Conservation (phyloP, 1,284 basidiomycete genomes). For the Chiua sp. region DNA sequence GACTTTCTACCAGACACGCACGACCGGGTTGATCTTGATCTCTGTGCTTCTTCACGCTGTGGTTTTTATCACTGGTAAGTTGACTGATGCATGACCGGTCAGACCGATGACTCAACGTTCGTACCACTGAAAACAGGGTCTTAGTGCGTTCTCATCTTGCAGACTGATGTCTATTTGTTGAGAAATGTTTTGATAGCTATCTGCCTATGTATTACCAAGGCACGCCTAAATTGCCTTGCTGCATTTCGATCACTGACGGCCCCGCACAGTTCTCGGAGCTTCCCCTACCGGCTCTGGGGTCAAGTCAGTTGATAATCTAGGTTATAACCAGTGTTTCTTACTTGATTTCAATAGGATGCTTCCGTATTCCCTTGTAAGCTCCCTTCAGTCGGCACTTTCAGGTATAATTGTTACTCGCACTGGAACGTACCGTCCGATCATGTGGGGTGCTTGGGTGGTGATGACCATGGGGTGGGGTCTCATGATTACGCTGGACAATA, state of each 20-base stretch:
- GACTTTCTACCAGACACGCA: slow-evolving; percentile 41
- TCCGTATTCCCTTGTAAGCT: slow-evolving; percentile 45
- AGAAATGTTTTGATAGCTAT: slow-evolving; percentile 28
- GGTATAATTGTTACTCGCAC: slow-evolving; percentile 44
- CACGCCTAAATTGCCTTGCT: slow-evolving; percentile 6
- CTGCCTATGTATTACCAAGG: slow-evolving; percentile 38
- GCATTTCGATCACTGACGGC: slow-evolving; percentile 26
- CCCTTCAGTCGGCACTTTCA: slow-evolving; percentile 38
- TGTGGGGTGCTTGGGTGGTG: slow-evolving; percentile 38
- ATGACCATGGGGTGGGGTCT: slow-evolving; percentile 43
- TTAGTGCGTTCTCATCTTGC: slow-evolving; percentile 24
- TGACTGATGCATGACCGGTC: neutral
- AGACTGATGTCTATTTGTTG: neutral
- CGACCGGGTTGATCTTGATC: slow-evolving; percentile 46
- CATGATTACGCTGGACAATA: slow-evolving; percentile 40
- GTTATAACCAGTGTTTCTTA: neutral
- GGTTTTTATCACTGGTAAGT: slow-evolving; percentile 43
- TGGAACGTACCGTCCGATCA: slow-evolving; percentile 44
- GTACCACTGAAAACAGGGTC: slow-evolving; percentile 19
- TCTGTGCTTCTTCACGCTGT: slow-evolving; percentile 45
- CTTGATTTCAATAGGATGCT: slow-evolving; percentile 38
- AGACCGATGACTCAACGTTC: neutral
- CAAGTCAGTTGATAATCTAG: slow-evolving; percentile 17
- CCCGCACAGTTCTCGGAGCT: slow-evolving; percentile 44
- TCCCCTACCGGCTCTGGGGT: slow-evolving; percentile 50